Evolutionary conservation across 2,329 filamentous ascomycete genomes (phyloP).

Genomic region (Fusarium incarnatum): DNA sequence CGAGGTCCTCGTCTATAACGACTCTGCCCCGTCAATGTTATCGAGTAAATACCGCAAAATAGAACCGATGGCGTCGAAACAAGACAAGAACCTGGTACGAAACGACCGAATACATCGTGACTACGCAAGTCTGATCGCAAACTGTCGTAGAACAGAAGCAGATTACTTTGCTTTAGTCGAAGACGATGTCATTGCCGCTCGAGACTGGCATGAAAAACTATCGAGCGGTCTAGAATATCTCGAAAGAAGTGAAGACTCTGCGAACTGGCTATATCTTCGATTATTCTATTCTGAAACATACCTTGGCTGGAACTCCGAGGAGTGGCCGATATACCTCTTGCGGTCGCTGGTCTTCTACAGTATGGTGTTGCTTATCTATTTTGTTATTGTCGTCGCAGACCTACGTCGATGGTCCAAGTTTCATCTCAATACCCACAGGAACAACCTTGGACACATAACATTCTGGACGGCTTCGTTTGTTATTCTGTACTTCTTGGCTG

Average conservation of each 20-base stretch:
- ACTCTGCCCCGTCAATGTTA: fast-evolving
- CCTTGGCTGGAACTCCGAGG: conserved; percentile 52
- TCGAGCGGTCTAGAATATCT: conserved; percentile 23
- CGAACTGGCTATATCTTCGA: conserved; percentile 49
- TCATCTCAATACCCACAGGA: not conserved
- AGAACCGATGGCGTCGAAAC: fast-evolving
- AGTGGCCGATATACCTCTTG: conserved; percentile 46
- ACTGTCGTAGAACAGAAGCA: conserved; percentile 39
- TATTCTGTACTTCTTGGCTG: conserved; percentile 46
- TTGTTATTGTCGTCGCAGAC: conserved; percentile 9
- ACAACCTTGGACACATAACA: conserved; percentile 27
- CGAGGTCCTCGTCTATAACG: conserved; percentile 47
- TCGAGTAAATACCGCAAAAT: not conserved
- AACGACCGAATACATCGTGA: conserved; percentile 46
- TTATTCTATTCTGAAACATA: conserved; percentile 53
- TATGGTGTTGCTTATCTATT: conserved; percentile 29
- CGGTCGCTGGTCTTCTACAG: conserved; percentile 16
- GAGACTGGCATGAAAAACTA: conserved; percentile 48
- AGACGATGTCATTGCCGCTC: conserved; percentile 50
- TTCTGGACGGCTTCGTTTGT: conserved; percentile 45
- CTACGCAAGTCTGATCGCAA: conserved; percentile 44
- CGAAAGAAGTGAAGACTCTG: conserved; percentile 34
- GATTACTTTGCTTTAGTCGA: conserved; percentile 50
- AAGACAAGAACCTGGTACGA: not conserved
- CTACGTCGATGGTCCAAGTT: conserved; percentile 7